A percentile compares a stretch with the other conserved stretches of the same genome.
These are phyloP conservation scores for Trametes elegans DNA, from an alignment of 768 basidiomycete species.

Conservation along the genomic window DNA sequence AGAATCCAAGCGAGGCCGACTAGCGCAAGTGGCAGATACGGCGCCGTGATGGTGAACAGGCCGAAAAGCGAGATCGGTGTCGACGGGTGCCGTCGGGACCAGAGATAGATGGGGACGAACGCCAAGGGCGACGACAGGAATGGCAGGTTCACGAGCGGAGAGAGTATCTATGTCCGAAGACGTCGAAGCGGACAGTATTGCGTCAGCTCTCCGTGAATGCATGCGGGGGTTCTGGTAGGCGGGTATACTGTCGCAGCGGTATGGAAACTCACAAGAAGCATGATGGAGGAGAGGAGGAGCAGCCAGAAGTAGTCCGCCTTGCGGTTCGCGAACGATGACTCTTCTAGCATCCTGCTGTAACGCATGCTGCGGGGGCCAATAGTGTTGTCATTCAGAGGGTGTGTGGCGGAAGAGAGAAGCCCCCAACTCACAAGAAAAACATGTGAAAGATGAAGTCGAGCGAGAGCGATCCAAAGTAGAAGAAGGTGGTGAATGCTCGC, in stretches of 20 bases:
- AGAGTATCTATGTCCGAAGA: slow-evolving; percentile 53
- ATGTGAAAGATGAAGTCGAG: slow-evolving; percentile 96
- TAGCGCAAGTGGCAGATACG: slow-evolving; percentile 91
- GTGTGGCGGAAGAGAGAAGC: no score
- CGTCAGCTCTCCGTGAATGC: neutral
- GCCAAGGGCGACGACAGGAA: slow-evolving; percentile 92
- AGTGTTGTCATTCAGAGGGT: neutral
- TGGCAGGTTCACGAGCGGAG: slow-evolving; percentile 86
- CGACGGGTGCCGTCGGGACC: slow-evolving; percentile 92
- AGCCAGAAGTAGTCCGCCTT: slow-evolving; percentile 97
- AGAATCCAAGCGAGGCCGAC: slow-evolving; percentile 84
- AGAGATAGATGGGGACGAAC: slow-evolving; percentile 95
- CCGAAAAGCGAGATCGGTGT: slow-evolving; percentile 97
- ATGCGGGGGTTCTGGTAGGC: no score
- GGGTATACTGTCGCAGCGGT: neutral
- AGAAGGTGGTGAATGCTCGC: slow-evolving; percentile 88
- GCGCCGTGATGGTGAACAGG: slow-evolving; percentile 90
- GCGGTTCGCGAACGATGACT: slow-evolving; percentile 89
- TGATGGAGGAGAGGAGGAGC: slow-evolving; percentile 74
- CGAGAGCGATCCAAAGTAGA: slow-evolving; percentile 92
- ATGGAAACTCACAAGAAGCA: slow-evolving; percentile 72
- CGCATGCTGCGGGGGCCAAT: slow-evolving; percentile 72
- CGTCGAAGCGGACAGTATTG: neutral
- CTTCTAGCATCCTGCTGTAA: slow-evolving; percentile 95
- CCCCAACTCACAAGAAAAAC: slow-evolving; percentile 86